Evolutionary conservation across 768 basidiomycete genomes (phyloP).

Genomic region (Hygrophorus pudorinus): DNA sequence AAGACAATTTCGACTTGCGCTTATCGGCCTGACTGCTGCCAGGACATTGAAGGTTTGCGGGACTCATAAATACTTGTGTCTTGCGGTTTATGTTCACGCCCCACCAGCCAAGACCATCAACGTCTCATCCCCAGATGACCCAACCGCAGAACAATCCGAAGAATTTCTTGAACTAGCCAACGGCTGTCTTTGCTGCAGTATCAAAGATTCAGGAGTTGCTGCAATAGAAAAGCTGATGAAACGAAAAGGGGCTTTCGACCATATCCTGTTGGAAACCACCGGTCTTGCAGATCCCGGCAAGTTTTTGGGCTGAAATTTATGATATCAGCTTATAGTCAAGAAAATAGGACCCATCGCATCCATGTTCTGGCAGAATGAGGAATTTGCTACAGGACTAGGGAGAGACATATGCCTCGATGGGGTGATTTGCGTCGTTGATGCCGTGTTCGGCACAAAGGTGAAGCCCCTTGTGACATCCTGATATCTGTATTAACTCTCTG

Average conservation of each 20-base stretch:
- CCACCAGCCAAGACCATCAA: slow-evolving; percentile 75
- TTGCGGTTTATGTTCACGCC: neutral
- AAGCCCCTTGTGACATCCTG: slow-evolving; percentile 3
- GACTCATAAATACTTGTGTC: neutral
- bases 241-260: slow-evolving; percentile 82
- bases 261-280: slow-evolving; percentile 93
- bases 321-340: neutral
- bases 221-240: slow-evolving; percentile 91
- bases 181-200: slow-evolving; percentile 97
- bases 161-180: slow-evolving; percentile 91
- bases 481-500: neutral
- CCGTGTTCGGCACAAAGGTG: slow-evolving; percentile 59
- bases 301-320: slow-evolving; percentile 6
- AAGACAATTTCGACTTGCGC: slow-evolving; percentile 4
- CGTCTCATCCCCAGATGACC: slow-evolving; percentile 57
- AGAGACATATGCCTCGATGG: slow-evolving; percentile 71
- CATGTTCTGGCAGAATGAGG: slow-evolving; percentile 84
- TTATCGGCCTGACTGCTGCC: slow-evolving; percentile 11
- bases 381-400: slow-evolving; percentile 58
- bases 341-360: slow-evolving; percentile 69
- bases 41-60: slow-evolving; percentile 85
- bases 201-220: slow-evolving; percentile 87
- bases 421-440: slow-evolving; percentile 89
- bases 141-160: slow-evolving; percentile 55
- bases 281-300: slow-evolving; percentile 91